A percentile compares a stretch with the other conserved stretches of the same genome.
phyloP scores from a whole-genome alignment of 2,329 filamentous ascomycete genomes.

The Dothideomycetidae sp. region DNA sequence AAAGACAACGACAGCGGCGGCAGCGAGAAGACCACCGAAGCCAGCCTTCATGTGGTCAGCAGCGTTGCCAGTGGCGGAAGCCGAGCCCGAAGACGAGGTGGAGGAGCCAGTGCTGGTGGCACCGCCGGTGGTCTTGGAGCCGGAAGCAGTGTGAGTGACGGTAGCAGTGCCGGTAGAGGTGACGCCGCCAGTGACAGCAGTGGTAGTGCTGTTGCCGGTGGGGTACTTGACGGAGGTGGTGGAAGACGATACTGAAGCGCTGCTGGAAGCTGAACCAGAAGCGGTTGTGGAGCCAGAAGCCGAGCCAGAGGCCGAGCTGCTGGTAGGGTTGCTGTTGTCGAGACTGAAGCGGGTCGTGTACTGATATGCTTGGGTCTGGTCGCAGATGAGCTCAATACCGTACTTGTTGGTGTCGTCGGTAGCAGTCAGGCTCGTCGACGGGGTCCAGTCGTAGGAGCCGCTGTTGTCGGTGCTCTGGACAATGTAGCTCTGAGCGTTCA shows the following conservation, averaged over 20 bases:
- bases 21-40: slow-evolving; percentile 25
- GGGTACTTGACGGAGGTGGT: slow-evolving; percentile 33
- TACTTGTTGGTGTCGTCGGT: slow-evolving; percentile 36
- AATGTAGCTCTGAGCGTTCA: slow-evolving; percentile 36
- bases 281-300: slow-evolving; percentile 9
- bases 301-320: slow-evolving; percentile 14
- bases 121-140: slow-evolving; percentile 20
- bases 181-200: slow-evolving; percentile 17
- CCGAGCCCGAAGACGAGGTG: slow-evolving; percentile 15
- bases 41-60: slow-evolving; percentile 23
- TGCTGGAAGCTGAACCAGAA: slow-evolving; percentile 13
- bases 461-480: slow-evolving; percentile 27
- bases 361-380: slow-evolving; percentile 46
- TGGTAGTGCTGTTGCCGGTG: slow-evolving; percentile 9
- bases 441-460: slow-evolving; percentile 43
- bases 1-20: slow-evolving; percentile 29
- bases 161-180: slow-evolving; percentile 31
- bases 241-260: slow-evolving; percentile 57
- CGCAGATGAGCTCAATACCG: slow-evolving; percentile 47
- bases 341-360: slow-evolving; percentile 50
- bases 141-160: slow-evolving; percentile 21
- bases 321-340: slow-evolving; percentile 27
- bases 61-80: slow-evolving; percentile 18
- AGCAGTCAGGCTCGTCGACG: slow-evolving; percentile 30
- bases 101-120: slow-evolving; percentile 15